Percentiles rank a stretch among this genome's conserved stretches.
These are phyloP conservation scores for Zygoascus sp. DNA, from an alignment of 1,139 yeast genomes.

Conservation along the genomic window DNA sequence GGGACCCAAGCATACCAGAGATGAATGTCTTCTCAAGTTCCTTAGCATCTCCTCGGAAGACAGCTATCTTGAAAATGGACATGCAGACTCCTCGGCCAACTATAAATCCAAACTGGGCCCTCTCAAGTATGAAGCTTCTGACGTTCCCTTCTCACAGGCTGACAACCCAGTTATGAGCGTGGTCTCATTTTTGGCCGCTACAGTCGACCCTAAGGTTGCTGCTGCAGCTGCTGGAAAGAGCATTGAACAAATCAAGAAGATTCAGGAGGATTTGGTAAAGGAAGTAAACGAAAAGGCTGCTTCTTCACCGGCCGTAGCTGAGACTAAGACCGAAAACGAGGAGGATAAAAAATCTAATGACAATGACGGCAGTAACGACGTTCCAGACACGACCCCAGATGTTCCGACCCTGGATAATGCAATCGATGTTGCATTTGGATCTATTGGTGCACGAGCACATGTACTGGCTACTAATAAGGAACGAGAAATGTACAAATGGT, in stretches of 20 bases:
- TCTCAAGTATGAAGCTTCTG: slow-evolving; percentile 65
- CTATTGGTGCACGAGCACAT: slow-evolving; percentile 76
- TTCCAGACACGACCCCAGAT: slow-evolving; percentile 10
- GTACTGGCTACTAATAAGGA: slow-evolving; percentile 81
- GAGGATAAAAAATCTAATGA: slow-evolving; percentile 14
- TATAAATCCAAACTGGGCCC: slow-evolving; percentile 55
- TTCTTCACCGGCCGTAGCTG: slow-evolving; percentile 10
- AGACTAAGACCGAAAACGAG: slow-evolving; percentile 15
- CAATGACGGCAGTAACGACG: slow-evolving; percentile 17
- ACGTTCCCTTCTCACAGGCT: slow-evolving; percentile 71
- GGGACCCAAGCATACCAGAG: slow-evolving; percentile 62
- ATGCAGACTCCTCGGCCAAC: slow-evolving; percentile 4
- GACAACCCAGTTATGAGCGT: slow-evolving; percentile 94
- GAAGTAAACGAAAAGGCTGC: slow-evolving; percentile 16
- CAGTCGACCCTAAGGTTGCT: slow-evolving; percentile 85
- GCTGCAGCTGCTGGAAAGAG: slow-evolving; percentile 59
- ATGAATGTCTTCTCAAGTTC: slow-evolving; percentile 76
- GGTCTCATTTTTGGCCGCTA: slow-evolving; percentile 75
- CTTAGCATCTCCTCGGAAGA: slow-evolving; percentile 85
- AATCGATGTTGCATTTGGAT: slow-evolving; percentile 31
- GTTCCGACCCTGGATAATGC: slow-evolving; percentile 19
- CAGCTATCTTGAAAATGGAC: slow-evolving; percentile 44
- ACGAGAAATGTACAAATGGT: slow-evolving; percentile 48
- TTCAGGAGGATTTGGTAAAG: slow-evolving; percentile 24
- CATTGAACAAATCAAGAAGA: slow-evolving; percentile 47